Evolutionary conservation across 192 early-diverging fungal species (phyloP), one percentile per base, ranked within the genome.

Genomic region (Rhizoclosmatium sp.): DNA sequence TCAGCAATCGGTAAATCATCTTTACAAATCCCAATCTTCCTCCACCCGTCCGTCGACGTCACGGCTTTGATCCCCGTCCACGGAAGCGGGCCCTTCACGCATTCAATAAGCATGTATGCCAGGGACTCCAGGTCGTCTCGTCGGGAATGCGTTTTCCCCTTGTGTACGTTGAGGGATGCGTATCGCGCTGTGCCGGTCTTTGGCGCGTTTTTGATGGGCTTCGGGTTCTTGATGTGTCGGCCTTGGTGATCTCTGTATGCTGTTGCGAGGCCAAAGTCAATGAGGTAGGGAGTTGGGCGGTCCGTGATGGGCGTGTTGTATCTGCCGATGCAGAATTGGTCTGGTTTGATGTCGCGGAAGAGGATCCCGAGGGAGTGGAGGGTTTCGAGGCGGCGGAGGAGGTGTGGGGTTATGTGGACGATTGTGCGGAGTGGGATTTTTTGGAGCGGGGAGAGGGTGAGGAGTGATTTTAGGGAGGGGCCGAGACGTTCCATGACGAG

Each of bases 301-400:
- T 61, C 62, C 2, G 47, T 4, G 1, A 83, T 66, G 68, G 85
- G 78, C 4, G 81, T 75, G 41, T 73, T 73, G 79, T 72, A 77
- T 40, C 74, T 71, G 3, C 86, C 86, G 47, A 87, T 82, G 66
- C 86, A 87, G 72, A 87, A 87, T 70, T 87, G 86, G 46, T 81
- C 83, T n/a, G 86, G 82, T 87, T 87, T 87, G 39, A 85, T 74
- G 62, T 87, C 86, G 2, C 86, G 83, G 70, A 87, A 87, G 12
- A 87, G 74, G 45, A 85, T 77, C 2, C 82, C 82, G 2, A 67
- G 48, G 9, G 49, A 41, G 59, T 87, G 86, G 2, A 87, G 14
- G 5, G 14, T 42, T 41, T 78, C 59, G 39, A 87, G 48, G 16
- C 83, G 64, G 19, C 68, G 71, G 19, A 87, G 4, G 23, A 85